Base-by-base conservation (phyloP, 2,329 filamentous ascomycete genomes). In the Alternaria sp. region DNA sequence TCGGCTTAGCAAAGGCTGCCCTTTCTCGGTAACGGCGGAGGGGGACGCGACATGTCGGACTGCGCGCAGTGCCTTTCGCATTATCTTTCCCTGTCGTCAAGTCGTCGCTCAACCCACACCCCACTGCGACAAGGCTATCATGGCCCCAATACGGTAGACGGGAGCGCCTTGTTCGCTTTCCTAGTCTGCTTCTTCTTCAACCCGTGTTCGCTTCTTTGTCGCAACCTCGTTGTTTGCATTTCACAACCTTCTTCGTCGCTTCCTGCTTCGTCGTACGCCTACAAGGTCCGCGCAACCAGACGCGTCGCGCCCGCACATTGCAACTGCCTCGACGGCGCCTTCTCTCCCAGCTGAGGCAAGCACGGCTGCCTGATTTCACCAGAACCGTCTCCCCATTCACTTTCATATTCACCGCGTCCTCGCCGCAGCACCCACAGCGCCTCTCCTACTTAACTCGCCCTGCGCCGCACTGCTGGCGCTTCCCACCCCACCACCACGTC, bases 11-110 rank as follows among this genome's bases (percentile, higher is more conserved):
- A 55, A 26, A 37, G 49, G 44, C 15, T 47, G 63, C 47, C 28
- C 65, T 68, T 41, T 41, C 68, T 70, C 66, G 67, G 66, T 67
- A 68, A 65, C 18, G 14, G 33, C 66, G 59, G 51, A 44, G 58
- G 51, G 44, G 58, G 51, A 58, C 58, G 55, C 63, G 61, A 54
- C 41, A 45, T 44, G 26, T 55, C 30, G 53, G 49, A 53, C 20
- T 41, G 28, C 49, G 49, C 49, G 49, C 49, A 37, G 28, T 33
- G 28, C 49, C 49, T 41, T 53, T 41, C 30, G 28, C 49, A 53
- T 46, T 14, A 43, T 51, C 41, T 51, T 43, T 28, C 44, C 33
- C n/a, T 44, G 54, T 62, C 55, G 44, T 45, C 26, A 41, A 41
- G 44, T 47, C 61, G 33, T 49, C 45, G 55, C 12, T 55, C 55